A percentile compares a stretch with the other conserved stretches of the same genome.
These are phyloP conservation scores for Coemansia sp. DNA, from an alignment of 192 early-diverging fungal species.

Conservation along the genomic window DNA sequence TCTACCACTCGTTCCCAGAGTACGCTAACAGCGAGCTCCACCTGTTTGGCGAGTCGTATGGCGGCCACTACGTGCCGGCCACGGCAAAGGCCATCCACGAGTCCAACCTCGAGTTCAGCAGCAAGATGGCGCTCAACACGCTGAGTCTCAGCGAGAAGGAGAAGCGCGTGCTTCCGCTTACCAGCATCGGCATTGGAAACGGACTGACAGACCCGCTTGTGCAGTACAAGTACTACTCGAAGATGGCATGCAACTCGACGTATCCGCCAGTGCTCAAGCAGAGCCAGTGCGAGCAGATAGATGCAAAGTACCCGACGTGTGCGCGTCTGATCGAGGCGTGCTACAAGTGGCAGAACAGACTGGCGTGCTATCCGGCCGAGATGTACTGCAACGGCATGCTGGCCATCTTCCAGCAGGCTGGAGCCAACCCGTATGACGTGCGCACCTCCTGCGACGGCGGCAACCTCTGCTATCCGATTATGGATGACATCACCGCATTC, in stretches of 20 bases:
- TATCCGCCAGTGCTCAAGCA: conserved; percentile 78
- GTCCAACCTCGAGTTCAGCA: conserved; percentile 63
- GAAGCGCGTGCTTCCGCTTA: conserved; percentile 67
- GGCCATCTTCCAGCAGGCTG: conserved; percentile 74
- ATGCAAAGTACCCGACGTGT: conserved; percentile 71
- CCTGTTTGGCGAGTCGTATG: conserved; percentile 85
- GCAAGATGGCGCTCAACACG: conserved; percentile 17
- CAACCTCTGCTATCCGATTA: conserved; percentile 85
- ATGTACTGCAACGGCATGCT: conserved; percentile 89
- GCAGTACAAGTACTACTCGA: conserved; percentile 87
- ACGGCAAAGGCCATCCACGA: conserved; percentile 79
- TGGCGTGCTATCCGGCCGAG: conserved; percentile 79
- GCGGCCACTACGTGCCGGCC: conserved; percentile 94
- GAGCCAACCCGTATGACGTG: conserved; percentile 93
- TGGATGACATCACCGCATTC: conserved; percentile 75
- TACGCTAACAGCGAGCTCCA: conserved; percentile 79
- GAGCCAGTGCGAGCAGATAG: conserved; percentile 75
- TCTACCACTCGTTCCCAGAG: conserved; percentile 84
- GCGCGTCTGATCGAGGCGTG: conserved; percentile 73
- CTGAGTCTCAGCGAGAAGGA: conserved; percentile 39
- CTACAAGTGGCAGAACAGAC: conserved; percentile 76
- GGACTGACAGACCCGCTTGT: conserved; percentile 84
- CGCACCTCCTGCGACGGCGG: conserved; percentile 80
- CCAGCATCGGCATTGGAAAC: conserved; percentile 85
- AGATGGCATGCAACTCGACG: conserved; percentile 69